Base-by-base conservation (phyloP, 441 rosid genomes). In the Populus hybrid region DNA sequence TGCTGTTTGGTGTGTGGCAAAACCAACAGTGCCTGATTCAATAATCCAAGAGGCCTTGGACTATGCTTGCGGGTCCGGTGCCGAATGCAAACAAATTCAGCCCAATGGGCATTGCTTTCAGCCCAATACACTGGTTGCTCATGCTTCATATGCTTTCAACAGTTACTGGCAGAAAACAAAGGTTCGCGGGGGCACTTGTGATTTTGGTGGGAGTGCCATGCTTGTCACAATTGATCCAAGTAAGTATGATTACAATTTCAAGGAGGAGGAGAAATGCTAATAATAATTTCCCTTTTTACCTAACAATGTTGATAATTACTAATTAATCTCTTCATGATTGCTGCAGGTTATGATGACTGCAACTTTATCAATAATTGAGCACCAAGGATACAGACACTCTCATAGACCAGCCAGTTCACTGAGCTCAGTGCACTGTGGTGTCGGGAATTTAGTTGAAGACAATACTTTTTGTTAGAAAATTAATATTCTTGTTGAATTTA, bases 71-170 rank as follows among this genome's bases (percentile, higher is more conserved):
- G 95, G 98, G 1, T 97, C 94, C 38, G 92, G 91, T 12, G 98
- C 95, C 9, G 92, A 93, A 67, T 94, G 98, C 75, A 78, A 75
- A 69, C 83, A 83, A 75, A 93, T 93, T 79, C 89, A 84, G 78
- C 91, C 76, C 1, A 88, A 87, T 21, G 81, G 92, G 16, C 46
- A 82, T 61, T 94, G 98, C 81, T 94, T 86, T 74, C 57, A 77
- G 68, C 98, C 98, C 0, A 87, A 90, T 77, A 89, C 98, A 16
- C 70, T 90, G 2, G 87, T 89, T 70, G 98, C 98, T n/a, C 98
- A 94, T 74, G 95, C 98, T 24, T 93, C 98, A 59, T 94, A 88
- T 79, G 98, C 98, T 40, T 91, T 91, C 83, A 94, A 94, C 79
- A 93, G 98, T 79, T 94, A 90, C 66, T 94, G 87, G 28, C 98